Evolutionary conservation across 1,284 basidiomycete species (phyloP).

Genomic region (Inonotus hispidus): DNA sequence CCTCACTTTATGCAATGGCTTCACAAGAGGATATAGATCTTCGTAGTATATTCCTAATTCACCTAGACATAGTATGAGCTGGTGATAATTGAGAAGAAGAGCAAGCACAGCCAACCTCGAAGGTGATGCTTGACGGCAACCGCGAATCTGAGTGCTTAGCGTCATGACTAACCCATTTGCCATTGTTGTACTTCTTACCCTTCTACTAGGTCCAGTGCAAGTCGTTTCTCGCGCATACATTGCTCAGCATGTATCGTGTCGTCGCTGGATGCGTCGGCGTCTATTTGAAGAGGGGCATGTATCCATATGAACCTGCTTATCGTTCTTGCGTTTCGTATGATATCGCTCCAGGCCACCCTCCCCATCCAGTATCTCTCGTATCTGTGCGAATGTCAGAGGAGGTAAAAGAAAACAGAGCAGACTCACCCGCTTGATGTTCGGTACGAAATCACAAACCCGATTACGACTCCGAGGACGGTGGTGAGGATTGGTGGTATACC

Average conservation of each 20-base stretch:
- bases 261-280: slow-evolving; percentile 7
- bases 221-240: slow-evolving; percentile 55
- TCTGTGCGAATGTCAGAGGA: slow-evolving; percentile 25
- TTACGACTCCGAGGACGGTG: slow-evolving; percentile 62
- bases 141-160: slow-evolving; percentile 36
- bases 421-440: slow-evolving; percentile 52
- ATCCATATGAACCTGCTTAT: slow-evolving; percentile 56
- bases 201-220: slow-evolving; percentile 53
- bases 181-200: slow-evolving; percentile 35
- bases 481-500: slow-evolving; percentile 53
- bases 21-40: slow-evolving; percentile 49
- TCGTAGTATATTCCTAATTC: slow-evolving; percentile 56
- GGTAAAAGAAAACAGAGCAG: neutral
- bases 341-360: slow-evolving; percentile 52
- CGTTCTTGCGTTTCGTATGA: slow-evolving; percentile 45
- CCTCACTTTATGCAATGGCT: slow-evolving; percentile 33
- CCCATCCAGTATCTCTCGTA: slow-evolving; percentile 66
- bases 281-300: slow-evolving; percentile 45
- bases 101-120: slow-evolving; percentile 34
- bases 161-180: neutral
- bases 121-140: slow-evolving; percentile 63
- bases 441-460: slow-evolving; percentile 68
- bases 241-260: slow-evolving; percentile 33
- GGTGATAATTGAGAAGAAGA: neutral
- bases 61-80: slow-evolving; percentile 24